Evolutionary conservation across 2,329 filamentous ascomycete genomes (phyloP), one percentile per base, ranked within the genome.

Genomic region (Myriosclerotinia duriaeana): DNA sequence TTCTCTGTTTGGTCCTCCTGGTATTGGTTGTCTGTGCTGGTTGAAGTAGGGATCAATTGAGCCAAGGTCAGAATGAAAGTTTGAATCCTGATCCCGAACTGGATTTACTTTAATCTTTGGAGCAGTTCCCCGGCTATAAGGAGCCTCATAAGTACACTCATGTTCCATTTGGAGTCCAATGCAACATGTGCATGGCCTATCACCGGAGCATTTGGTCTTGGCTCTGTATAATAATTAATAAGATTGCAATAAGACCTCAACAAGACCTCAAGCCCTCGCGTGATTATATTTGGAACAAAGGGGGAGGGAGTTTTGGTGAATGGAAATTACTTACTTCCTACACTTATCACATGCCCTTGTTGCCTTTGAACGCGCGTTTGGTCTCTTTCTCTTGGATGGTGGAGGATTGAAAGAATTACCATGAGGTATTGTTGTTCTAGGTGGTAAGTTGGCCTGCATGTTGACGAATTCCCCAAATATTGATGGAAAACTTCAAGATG

Each of bases 311-410:
- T 26, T 22, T 8, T n/a, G 8, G 34, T 38, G 15, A 58, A 50
- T 11, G 30, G n/a, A n/a, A 22, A 46, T 34, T 20, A 71, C 77
- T 74, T 71, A 81, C 80, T 76, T 80, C 73, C 82, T 82, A 73
- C 80, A 83, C 62, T 77, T 74, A 72, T 82, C 80, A 68, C 81
- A 82, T 12, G 81, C 80, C 36, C 81, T 76, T 66, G 78, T 82
- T 56, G 81, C 80, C 56, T 80, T 65, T 3, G 30, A 34, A 48
- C 65, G 5, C 71, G 63, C 14, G 68, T 65, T n/a, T 12, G 12
- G 5, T 64, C 59, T 22, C 65, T 61, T 61, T 26, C 3, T 38
- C 44, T 15, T 61, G 17, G 34, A 38, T 26, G n/a, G 30, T 2
- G 8, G 14, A 26, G 44, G 30, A 11, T 17, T 26, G 2, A 9